Evolutionary conservation across 2,329 filamentous ascomycete species (phyloP).

Genomic region (Pseudocercospora fijiensis): DNA sequence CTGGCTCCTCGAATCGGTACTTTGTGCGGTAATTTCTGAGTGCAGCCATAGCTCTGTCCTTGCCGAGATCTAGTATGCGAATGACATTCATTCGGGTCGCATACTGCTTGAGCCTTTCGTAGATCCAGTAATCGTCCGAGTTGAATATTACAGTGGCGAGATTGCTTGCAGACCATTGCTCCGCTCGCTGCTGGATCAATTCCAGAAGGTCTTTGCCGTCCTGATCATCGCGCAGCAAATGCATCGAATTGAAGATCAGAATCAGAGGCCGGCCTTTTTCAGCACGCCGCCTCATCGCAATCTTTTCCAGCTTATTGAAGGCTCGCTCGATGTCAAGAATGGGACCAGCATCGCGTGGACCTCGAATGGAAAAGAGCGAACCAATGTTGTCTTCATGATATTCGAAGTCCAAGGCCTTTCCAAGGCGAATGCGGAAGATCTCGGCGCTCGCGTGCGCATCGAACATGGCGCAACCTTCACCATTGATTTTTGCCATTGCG

Average conservation of each 20-base stretch:
- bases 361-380: slow-evolving; percentile 89
- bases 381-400: slow-evolving; percentile 98
- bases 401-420: slow-evolving; percentile 93
- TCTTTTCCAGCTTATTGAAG: slow-evolving; percentile 96
- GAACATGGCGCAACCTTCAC: slow-evolving; percentile 88
- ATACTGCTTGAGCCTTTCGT: slow-evolving; percentile 87
- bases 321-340: slow-evolving; percentile 93
- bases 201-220: slow-evolving; percentile 92
- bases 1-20: slow-evolving; percentile 66
- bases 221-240: slow-evolving; percentile 86
- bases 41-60: slow-evolving; percentile 71
- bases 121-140: slow-evolving; percentile 97
- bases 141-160: slow-evolving; percentile 93
- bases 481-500: slow-evolving; percentile 89
- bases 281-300: slow-evolving; percentile 71
- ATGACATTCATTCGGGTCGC: slow-evolving; percentile 94
- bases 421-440: slow-evolving; percentile 82
- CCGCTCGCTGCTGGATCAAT: slow-evolving; percentile 89
- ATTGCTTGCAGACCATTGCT: slow-evolving; percentile 92
- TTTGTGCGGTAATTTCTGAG: slow-evolving; percentile 75
- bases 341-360: slow-evolving; percentile 86
- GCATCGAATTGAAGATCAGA: slow-evolving; percentile 92
- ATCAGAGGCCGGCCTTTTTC: slow-evolving; percentile 68
- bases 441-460: slow-evolving; percentile 94
- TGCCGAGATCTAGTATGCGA: slow-evolving; percentile 78